A percentile compares a stretch with the other conserved stretches of the same genome.
phyloP scores from a whole-genome alignment of 768 basidiomycete species.

The Leccinum incarnatum region DNA sequence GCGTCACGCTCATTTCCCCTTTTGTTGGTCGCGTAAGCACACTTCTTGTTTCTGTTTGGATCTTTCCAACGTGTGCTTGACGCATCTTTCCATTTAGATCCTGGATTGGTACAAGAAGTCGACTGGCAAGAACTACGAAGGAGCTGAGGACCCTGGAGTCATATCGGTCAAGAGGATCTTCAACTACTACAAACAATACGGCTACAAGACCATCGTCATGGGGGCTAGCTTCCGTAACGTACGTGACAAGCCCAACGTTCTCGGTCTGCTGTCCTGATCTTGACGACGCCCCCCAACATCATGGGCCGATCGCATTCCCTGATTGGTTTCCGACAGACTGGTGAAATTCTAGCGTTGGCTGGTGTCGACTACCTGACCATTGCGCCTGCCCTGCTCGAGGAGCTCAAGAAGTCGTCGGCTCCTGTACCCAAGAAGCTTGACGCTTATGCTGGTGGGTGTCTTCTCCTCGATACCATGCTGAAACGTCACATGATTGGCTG shows the following conservation, averaged over 20 bases:
- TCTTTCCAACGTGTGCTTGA: constrained; percentile 10
- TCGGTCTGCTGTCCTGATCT: constrained; percentile 2
- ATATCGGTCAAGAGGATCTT: constrained; percentile 94
- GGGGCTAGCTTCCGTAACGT: constrained; percentile 99
- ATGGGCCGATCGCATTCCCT: constrained; percentile 5
- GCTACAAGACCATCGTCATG: constrained; percentile 99
- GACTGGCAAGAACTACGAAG: constrained; percentile 84
- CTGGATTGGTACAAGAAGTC: constrained; percentile 99
- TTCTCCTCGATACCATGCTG: neutral
- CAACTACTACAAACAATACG: constrained; percentile 99
- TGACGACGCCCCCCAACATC: neutral
- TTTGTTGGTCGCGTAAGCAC: constrained; percentile 91
- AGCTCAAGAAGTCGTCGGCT: constrained; percentile 80
- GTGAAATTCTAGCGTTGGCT: constrained; percentile 93
- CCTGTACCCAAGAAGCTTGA: constrained; percentile 85
- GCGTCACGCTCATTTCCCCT: constrained; percentile 97
- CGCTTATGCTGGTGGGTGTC: constrained; percentile 51
- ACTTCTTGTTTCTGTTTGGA: constrained; percentile 13
- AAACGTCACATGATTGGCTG: constrained; percentile 6
- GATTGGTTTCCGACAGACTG: constrained; percentile 45
- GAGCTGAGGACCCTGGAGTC: constrained; percentile 94
- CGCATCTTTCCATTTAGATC: constrained; percentile 51
- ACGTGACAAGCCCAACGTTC: constrained; percentile 27
- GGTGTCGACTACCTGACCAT: constrained; percentile 99
- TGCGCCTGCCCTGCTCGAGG: constrained; percentile 83